Percentiles rank a stretch among this genome's conserved stretches.
phyloP scores from a whole-genome alignment of 345 rosid genomes.

The Lagerstroemia speciosa region DNA sequence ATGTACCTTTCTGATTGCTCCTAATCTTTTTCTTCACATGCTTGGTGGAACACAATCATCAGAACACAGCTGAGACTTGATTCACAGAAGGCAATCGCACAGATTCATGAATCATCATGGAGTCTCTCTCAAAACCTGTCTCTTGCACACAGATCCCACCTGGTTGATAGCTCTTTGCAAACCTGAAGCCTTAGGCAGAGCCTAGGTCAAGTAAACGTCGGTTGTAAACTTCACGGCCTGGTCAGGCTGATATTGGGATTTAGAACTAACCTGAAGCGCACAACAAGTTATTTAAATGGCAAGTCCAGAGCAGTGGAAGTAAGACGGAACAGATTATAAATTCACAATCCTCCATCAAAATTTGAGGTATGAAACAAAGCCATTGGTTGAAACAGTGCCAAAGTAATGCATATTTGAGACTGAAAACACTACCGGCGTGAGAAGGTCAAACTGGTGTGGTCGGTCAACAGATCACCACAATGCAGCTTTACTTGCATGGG shows the following conservation, averaged over 20 bases:
- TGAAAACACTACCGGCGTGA: not conserved
- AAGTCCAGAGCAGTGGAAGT: not conserved
- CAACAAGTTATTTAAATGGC: not conserved
- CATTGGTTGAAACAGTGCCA: not conserved
- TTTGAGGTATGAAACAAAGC: not conserved
- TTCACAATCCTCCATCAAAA: not conserved
- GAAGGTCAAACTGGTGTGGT: not conserved
- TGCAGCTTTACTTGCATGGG: not conserved
- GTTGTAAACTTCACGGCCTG: not conserved
- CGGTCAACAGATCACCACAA: not conserved
- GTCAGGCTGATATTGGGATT: not conserved
- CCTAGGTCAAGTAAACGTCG: not conserved
- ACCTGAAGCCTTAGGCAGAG: not conserved
- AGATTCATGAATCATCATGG: not conserved
- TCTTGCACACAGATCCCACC: not conserved
- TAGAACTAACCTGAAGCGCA: not conserved
- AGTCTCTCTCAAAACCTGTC: not conserved
- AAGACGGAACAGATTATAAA: not conserved
- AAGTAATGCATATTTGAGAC: not conserved
- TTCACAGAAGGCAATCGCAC: not conserved
- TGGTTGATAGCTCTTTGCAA: not conserved
- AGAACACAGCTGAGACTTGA: not conserved
- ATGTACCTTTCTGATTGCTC: not conserved
- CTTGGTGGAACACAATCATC: not conserved
- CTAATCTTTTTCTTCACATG: not conserved